Evolutionary conservation across 2,329 filamentous ascomycete species (phyloP).

Genomic region (Elsinoe necatrix): DNA sequence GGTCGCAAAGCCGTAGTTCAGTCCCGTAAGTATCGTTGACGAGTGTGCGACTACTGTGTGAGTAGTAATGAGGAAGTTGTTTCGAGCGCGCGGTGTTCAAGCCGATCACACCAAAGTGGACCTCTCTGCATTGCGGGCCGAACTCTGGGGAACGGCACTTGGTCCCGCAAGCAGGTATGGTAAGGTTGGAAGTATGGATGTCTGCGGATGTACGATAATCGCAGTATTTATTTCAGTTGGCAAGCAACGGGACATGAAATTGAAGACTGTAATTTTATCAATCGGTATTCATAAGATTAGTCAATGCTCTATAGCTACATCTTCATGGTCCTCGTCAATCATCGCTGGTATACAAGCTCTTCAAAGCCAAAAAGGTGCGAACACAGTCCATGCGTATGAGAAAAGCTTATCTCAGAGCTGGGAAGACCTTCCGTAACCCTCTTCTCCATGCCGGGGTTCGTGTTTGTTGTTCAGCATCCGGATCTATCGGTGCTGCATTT

Average conservation of each 20-base stretch:
- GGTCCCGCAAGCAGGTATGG: neutral
- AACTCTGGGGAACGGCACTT: neutral
- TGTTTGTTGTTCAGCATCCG: slow-evolving; percentile 24
- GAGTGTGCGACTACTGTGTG: neutral
- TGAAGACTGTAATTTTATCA: too few relatives aligned
- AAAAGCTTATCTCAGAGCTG: slow-evolving; percentile 4
- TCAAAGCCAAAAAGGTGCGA: neutral
- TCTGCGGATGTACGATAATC: neutral
- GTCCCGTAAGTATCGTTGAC: neutral
- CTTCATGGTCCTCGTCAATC: slow-evolving; percentile 3
- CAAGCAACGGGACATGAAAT: too few relatives aligned
- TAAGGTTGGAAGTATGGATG: neutral
- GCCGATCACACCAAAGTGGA: neutral
- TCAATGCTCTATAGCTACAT: slow-evolving; percentile 9
- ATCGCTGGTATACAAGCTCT: slow-evolving; percentile 6
- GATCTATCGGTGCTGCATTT: slow-evolving; percentile 22
- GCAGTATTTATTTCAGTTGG: too few relatives aligned
- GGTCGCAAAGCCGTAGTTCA: neutral
- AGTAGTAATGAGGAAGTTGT: neutral
- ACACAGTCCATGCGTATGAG: neutral
- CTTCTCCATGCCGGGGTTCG: slow-evolving; percentile 19
- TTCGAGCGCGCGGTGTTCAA: neutral
- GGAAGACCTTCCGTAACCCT: slow-evolving; percentile 25
- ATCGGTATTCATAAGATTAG: too few relatives aligned
- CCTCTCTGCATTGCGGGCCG: neutral